Evolutionary conservation across 306 rosid species (phyloP).

Genomic region (Inga oerstediana): DNA sequence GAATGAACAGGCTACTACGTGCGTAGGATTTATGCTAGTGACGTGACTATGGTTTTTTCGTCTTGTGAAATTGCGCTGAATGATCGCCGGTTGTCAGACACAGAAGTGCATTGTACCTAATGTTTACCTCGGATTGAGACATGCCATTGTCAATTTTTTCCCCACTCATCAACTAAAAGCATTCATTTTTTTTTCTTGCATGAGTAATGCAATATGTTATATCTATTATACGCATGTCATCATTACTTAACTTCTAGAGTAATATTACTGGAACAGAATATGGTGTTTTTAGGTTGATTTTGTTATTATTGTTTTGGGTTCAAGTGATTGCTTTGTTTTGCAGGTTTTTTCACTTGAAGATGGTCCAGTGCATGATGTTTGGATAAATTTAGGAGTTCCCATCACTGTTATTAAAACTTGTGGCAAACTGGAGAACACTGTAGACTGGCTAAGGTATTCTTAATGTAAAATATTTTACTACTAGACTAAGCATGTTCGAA

Average conservation of each 20-base stretch:
- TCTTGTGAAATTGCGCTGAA: not conserved
- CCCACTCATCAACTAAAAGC: not conserved
- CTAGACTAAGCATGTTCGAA: constrained; percentile 9
- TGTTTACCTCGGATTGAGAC: not conserved
- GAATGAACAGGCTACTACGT: not conserved
- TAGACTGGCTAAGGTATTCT: constrained; percentile 93
- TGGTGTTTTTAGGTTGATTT: not conserved
- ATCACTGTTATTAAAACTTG: constrained; percentile 59
- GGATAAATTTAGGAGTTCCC: constrained; percentile 73
- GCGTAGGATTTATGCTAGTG: not conserved
- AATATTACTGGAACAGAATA: not conserved
- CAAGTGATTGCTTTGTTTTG: constrained; percentile 30
- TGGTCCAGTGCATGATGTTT: constrained; percentile 70
- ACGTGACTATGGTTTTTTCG: not conserved
- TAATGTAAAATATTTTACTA: constrained; percentile 20
- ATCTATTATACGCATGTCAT: not conserved
- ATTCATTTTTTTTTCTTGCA: not conserved
- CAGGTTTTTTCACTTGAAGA: constrained; percentile 88
- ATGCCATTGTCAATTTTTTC: not conserved
- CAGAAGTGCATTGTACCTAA: not conserved
- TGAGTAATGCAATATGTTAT: not conserved
- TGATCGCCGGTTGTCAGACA: not conserved
- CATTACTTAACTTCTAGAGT: not conserved
- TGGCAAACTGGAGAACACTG: constrained; percentile 48
- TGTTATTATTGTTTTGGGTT: constrained; percentile 23